Evolutionary conservation across 768 basidiomycete genomes (phyloP).

Genomic region (Sporobolomyces pararoseus): DNA sequence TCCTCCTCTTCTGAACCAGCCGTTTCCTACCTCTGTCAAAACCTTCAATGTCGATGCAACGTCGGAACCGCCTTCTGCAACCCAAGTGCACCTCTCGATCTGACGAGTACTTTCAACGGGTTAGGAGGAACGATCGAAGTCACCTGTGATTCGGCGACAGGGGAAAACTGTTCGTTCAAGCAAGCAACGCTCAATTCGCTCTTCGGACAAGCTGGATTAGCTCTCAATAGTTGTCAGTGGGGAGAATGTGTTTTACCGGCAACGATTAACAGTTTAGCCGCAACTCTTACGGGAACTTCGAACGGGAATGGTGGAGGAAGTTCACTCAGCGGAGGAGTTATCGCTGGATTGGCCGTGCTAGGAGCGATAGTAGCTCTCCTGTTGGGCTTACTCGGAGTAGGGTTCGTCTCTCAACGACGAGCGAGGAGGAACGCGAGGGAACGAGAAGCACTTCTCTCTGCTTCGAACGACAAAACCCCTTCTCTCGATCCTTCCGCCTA

Average conservation of each 20-base stretch:
- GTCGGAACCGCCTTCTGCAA: slow-evolving; percentile 72
- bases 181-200: slow-evolving; percentile 63
- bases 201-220: slow-evolving; percentile 72
- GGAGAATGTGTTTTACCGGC: slow-evolving; percentile 85
- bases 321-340: slow-evolving; percentile 68
- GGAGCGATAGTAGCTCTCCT: slow-evolving; percentile 62
- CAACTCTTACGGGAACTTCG: slow-evolving; percentile 24
- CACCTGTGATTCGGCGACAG: slow-evolving; percentile 58
- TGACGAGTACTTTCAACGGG: slow-evolving; percentile 57
- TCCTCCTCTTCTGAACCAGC: slow-evolving; percentile 48
- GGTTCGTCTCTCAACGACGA: slow-evolving; percentile 60
- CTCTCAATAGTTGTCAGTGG: slow-evolving; percentile 67
- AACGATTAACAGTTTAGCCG: slow-evolving; percentile 61
- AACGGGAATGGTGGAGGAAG: slow-evolving; percentile 51
- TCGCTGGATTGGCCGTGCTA: slow-evolving; percentile 83
- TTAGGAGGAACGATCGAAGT: slow-evolving; percentile 66
- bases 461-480: slow-evolving; percentile 52
- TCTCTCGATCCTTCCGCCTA: slow-evolving; percentile 51
- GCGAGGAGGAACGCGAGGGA: slow-evolving; percentile 54
- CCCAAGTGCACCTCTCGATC: slow-evolving; percentile 42
- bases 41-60: slow-evolving; percentile 71
- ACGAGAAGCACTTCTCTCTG: slow-evolving; percentile 41
- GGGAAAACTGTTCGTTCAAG: slow-evolving; percentile 68
- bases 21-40: slow-evolving; percentile 66
- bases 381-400: slow-evolving; percentile 61